These are phyloP conservation scores for Pseudogymnoascus sp. DNA, from an alignment of 2,329 filamentous ascomycete genomes.

Conservation along the genomic window DNA sequence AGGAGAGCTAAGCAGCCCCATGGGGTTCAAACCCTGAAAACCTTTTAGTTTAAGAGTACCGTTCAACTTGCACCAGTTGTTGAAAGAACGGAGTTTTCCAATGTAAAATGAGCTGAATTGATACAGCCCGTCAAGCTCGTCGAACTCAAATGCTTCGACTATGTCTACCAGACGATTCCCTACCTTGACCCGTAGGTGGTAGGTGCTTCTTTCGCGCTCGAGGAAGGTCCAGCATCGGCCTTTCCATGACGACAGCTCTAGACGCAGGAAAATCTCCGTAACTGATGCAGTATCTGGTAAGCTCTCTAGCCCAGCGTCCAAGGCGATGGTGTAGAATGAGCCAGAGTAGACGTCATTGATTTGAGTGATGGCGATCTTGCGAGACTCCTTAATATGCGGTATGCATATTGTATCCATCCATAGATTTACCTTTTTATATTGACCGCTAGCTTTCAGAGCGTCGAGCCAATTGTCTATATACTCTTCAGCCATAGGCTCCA, in stretches of 20 bases:
- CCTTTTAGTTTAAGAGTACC: not conserved
- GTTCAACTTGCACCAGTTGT: conserved; percentile 10
- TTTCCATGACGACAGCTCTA: not conserved
- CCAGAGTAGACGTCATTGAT: not conserved
- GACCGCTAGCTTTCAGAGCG: not conserved
- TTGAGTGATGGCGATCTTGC: conserved; percentile 11
- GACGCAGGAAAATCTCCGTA: not conserved
- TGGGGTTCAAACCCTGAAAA: not conserved
- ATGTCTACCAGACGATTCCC: not conserved
- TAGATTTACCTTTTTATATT: not conserved
- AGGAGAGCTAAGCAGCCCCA: not conserved
- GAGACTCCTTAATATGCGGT: not conserved
- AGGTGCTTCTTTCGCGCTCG: conserved; percentile 6
- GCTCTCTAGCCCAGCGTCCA: not conserved
- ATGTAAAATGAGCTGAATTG: not conserved
- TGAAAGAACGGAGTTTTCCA: not conserved
- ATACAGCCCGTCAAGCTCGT: not conserved
- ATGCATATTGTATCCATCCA: conserved; percentile 6
- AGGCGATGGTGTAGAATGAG: conserved; percentile 14
- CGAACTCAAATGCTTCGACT: not conserved
- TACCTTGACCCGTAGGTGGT: not conserved
- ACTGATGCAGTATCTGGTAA: not conserved
- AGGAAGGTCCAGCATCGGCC: conserved; percentile 10
- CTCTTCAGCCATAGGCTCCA: not conserved
- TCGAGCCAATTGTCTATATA: not conserved